Evolutionary conservation across 2,329 filamentous ascomycete species (phyloP), one percentile per base, ranked within the genome.

Genomic region (Cercospora zeae-maydis): DNA sequence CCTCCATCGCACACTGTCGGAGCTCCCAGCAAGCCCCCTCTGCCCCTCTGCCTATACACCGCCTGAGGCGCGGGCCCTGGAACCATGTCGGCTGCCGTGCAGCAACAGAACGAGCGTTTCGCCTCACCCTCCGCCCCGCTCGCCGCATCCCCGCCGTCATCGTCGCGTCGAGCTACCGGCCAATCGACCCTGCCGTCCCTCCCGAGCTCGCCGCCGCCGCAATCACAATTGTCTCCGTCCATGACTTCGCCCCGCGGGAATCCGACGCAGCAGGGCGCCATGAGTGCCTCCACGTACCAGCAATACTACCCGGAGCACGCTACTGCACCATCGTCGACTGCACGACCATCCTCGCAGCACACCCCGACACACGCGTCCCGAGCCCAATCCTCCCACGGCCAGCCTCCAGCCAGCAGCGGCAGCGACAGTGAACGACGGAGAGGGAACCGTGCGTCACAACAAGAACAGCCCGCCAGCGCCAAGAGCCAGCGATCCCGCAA

Each of bases 281-380:
- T 80, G 53, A 70, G 90, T 53, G 90, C 91, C 36, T 86, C 92
- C 72, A 93, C 90, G 7, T 96, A 92, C 13, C 95, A 91, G 47
- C 89, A 86, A 67, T 85, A 87, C 65, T 74, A 76, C 56, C 70
- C 72, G 19, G 72, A 74, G 19, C 53, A 63, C 52, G 42, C 60
- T 58, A 60, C 67, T 54, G 24, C 24, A 27, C 65, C 57, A 61
- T 59, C 67, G 27, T 66, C 63, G 63, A 64, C 61, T 33, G 69
- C 71, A 55, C 64, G 73, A n/a, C 69, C 71, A 5, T 67, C 70
- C 9, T 63, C 67, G 13, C 67, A 67, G 39, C 59, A 66, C 51
- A 66, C 69, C 47, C 65, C 66, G 16, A 66, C 66, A 24, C 49
- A 67, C 42, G 64, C 71, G 31, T 58, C 68, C 1, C 53, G 62